A percentile compares a stretch with the other conserved stretches of the same genome.
phyloP scores from a whole-genome alignment of 2,329 filamentous ascomycete genomes.

The Pseudogymnoascus sp. region DNA sequence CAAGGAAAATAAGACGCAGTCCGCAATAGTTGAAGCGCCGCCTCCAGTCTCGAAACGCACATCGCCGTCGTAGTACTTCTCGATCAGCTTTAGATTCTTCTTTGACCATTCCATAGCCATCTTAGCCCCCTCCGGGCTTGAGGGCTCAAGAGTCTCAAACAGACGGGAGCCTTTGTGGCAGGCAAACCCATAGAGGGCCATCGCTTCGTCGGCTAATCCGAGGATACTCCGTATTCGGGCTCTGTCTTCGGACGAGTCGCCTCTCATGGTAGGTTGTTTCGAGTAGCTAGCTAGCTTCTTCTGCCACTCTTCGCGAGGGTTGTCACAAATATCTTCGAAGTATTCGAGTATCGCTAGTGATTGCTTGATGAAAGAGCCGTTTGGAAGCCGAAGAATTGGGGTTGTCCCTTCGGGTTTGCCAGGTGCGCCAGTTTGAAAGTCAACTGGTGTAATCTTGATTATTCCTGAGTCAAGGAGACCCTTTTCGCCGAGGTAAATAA shows the following conservation, averaged over 20 bases:
- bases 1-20: neutral
- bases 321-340: constrained; percentile 21
- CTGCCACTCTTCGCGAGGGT: neutral
- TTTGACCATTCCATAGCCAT: neutral
- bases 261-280: constrained; percentile 8
- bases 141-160: constrained; percentile 8
- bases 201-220: constrained; percentile 7
- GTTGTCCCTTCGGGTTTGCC: constrained; percentile 20
- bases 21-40: neutral
- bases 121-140: neutral
- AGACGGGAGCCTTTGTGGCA: constrained; percentile 10
- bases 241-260: constrained; percentile 8
- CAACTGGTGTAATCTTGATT: constrained; percentile 5
- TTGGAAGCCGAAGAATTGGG: constrained; percentile 17
- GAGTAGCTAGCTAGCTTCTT: neutral
- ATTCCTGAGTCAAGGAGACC: neutral
- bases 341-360: constrained; percentile 23
- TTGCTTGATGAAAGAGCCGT: constrained; percentile 20
- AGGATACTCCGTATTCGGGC: constrained; percentile 9
- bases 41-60: neutral
- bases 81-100: constrained; percentile 8
- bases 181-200: constrained; percentile 2
- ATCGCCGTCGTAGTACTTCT: constrained; percentile 12
- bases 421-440: constrained; percentile 12
- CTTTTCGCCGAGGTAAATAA: constrained; percentile 12